Base-by-base conservation (phyloP, 2,329 filamentous ascomycete species). In the Phoma sp. region DNA sequence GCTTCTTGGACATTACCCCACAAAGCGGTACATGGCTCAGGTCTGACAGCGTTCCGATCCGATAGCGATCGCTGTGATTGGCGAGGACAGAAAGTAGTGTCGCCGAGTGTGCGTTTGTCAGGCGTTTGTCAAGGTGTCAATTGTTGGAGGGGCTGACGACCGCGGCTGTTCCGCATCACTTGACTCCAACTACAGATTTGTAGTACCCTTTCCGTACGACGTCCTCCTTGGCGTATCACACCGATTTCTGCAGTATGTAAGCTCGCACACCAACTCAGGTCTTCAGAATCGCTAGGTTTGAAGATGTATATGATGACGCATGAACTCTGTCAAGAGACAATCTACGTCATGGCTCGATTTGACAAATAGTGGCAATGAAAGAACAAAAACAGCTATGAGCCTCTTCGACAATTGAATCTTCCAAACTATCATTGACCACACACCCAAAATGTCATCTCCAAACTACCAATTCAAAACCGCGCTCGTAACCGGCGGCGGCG, bases 401-500 rank as follows among this genome's bases (percentile, higher is more conserved):
- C 35, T 2, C 27, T 29, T 29, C 27, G 9, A 29, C 9, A 30
- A 4, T 9, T 33, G 32, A 33, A 9, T 33, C 32, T 11, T n/a
- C n/a, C 41, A 6, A 24, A 66, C 27, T 7, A 9, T 29, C 27
- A 7, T 29, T 9, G 18, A 18, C 9, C 9, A 9, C 27, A 9
- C 27, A 29, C 9, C 10, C n/a, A 44, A 6, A 24, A 66, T 66
- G 61, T 60, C 60, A 3, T 42, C 52, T 14, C 46, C 64, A 36
- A 67, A 65, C 8, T 67, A 75, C 47, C 59, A 59, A 48, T 76
- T 78, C 65, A 75, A 77, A 0, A 80, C 77, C 57, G 81, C 80
- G 7, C 70, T 83, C 43, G 52, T 69, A 8, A 65, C 65, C 27
- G 64, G 82, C 4, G 82, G 81, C 14, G 80, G 72, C 0, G 80